Percentiles rank a stretch among this genome's conserved stretches.
These are phyloP conservation scores for Collybiopsis confluens DNA, from an alignment of 768 basidiomycete genomes.

Conservation along the genomic window DNA sequence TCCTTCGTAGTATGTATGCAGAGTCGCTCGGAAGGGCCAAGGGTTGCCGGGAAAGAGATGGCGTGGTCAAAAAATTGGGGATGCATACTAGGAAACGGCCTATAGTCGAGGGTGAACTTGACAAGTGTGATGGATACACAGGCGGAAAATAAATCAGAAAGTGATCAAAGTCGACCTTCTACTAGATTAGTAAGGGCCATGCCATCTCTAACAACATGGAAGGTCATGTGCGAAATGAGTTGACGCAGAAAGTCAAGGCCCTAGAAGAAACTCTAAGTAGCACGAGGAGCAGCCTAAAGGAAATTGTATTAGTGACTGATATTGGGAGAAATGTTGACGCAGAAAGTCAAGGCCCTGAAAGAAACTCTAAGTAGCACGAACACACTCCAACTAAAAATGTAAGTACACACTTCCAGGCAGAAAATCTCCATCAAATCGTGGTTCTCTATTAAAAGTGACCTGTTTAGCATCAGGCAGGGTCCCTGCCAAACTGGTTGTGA, in stretches of 20 bases:
- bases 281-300: too few relatives aligned
- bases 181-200: background rate
- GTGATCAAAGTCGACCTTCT: background rate
- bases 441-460: background rate
- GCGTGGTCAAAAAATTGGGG: background rate
- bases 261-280: background rate
- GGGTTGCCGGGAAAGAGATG: background rate
- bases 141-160: slow-evolving; percentile 1
- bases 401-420: background rate
- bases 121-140: background rate
- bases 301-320: too few relatives aligned
- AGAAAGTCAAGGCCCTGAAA: slow-evolving; percentile 1
- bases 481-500: background rate
- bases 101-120: background rate
- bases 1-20: background rate
- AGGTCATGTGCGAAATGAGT: background rate
- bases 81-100: background rate
- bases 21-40: background rate
- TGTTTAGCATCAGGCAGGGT: background rate
- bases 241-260: slow-evolving; percentile 2
- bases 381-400: background rate
- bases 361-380: background rate
- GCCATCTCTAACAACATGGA: too few relatives aligned
- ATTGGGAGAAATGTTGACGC: background rate
- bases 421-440: background rate